Percentiles rank a stretch among this genome's conserved stretches.
These are phyloP conservation scores for Lepiota venenata DNA, from an alignment of 768 basidiomycete species.

Conservation along the genomic window DNA sequence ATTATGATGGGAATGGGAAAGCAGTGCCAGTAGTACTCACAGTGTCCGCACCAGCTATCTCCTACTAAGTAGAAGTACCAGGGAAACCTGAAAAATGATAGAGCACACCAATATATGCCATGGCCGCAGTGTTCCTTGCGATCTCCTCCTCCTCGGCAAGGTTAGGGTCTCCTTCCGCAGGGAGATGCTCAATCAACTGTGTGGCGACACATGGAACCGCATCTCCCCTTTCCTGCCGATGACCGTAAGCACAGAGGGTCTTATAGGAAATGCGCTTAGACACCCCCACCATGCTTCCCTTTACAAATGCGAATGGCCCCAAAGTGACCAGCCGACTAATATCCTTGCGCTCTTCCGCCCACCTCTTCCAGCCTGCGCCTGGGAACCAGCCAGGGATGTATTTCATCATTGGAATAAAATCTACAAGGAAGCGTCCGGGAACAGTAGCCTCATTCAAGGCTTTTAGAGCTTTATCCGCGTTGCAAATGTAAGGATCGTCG, in stretches of 20 bases:
- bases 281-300: constrained; percentile 3
- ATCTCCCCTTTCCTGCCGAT: not conserved
- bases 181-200: constrained; percentile 4
- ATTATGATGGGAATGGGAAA: not conserved
- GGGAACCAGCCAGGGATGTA: constrained; percentile 10
- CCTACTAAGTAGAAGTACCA: not conserved
- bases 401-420: constrained; percentile 1
- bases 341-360: not conserved
- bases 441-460: not conserved
- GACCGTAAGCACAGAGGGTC: not conserved
- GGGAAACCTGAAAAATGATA: not conserved
- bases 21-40: not conserved
- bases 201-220: constrained; percentile 1
- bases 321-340: not conserved
- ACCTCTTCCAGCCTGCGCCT: constrained; percentile 4
- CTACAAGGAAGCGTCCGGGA: constrained; percentile 4
- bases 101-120: constrained; percentile 1
- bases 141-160: not conserved
- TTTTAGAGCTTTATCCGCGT: not conserved
- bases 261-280: not conserved
- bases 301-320: not conserved
- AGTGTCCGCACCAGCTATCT: constrained; percentile 2
- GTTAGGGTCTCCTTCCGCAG: not conserved
- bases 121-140: not conserved
- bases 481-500: not conserved